A percentile compares a stretch with the other conserved stretches of the same genome.
These are phyloP conservation scores for Biancaea sappan DNA, from an alignment of 306 rosid species.

Conservation along the genomic window DNA sequence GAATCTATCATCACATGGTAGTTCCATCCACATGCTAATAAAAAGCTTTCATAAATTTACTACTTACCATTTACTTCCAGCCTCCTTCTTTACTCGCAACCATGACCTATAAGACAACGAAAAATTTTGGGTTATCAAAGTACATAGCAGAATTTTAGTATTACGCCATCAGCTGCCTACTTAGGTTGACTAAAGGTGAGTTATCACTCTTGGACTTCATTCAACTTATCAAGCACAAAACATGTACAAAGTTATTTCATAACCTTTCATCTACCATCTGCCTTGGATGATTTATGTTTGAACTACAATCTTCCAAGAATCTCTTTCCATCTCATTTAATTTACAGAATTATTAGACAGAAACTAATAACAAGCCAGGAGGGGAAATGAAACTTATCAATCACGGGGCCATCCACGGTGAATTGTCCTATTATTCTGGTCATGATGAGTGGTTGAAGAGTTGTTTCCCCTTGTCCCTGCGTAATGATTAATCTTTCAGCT, in stretches of 20 bases:
- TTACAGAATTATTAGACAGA: conserved; percentile 1
- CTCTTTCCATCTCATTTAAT: background rate
- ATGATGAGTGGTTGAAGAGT: conserved; percentile 29
- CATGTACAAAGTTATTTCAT: background rate
- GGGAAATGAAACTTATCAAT: conserved; percentile 21
- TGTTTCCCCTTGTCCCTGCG: conserved; percentile 33
- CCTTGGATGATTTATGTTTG: background rate
- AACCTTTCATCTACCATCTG: background rate
- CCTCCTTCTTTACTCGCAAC: no score
- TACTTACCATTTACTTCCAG: no score
- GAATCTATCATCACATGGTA: no score
- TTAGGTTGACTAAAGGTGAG: no score
- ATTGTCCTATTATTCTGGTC: conserved; percentile 36
- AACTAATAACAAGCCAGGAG: background rate
- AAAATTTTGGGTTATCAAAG: no score
- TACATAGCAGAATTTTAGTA: no score
- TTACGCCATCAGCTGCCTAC: no score
- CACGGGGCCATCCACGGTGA: conserved; percentile 40
- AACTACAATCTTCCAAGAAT: background rate
- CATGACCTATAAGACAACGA: no score
- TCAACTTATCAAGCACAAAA: background rate
- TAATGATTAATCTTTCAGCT: conserved; percentile 24
- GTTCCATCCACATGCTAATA: no score
- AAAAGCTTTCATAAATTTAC: no score
- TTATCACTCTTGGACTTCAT: background rate